A percentile compares a stretch with the other conserved stretches of the same genome.
phyloP scores from a whole-genome alignment of 73 alveolate genomes.

The Urostyla sp. region DNA sequence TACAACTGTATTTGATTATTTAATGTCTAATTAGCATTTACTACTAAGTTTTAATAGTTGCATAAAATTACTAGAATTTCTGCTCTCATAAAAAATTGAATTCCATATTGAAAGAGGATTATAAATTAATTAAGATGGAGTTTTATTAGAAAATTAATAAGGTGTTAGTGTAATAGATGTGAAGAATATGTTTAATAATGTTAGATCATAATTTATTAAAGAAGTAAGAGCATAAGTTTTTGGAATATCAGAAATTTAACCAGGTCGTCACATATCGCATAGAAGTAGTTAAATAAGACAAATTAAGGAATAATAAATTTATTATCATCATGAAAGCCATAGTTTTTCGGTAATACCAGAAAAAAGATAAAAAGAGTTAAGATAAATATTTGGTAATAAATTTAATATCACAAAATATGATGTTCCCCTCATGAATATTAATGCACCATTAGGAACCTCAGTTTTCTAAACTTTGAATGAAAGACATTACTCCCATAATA shows the following conservation, averaged over 20 bases:
- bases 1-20: constrained; percentile 6
- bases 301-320: too few relatives aligned
- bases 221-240: constrained; percentile 20
- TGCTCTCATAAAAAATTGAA: constrained; percentile 31
- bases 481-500: constrained; percentile 28
- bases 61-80: not conserved
- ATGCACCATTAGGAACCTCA: constrained; percentile 51
- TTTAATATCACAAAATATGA: constrained; percentile 18
- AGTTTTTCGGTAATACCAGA: not conserved
- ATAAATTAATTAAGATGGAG: constrained; percentile 20
- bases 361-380: not conserved
- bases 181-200: not conserved
- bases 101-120: constrained; percentile 53
- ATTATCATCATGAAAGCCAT: constrained; percentile 18
- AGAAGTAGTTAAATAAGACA: not conserved
- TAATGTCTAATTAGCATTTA: not conserved
- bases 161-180: not conserved
- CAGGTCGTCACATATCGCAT: not conserved
- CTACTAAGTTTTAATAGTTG: constrained; percentile 8
- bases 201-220: not conserved
- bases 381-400: not conserved
- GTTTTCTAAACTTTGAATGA: constrained; percentile 20
- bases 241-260: not conserved
- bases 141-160: not conserved
- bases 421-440: constrained; percentile 16